A percentile compares a stretch with the other conserved stretches of the same genome.
These are phyloP conservation scores for Podospora conica DNA, from an alignment of 495 filamentous ascomycete genomes.

Conservation along the genomic window DNA sequence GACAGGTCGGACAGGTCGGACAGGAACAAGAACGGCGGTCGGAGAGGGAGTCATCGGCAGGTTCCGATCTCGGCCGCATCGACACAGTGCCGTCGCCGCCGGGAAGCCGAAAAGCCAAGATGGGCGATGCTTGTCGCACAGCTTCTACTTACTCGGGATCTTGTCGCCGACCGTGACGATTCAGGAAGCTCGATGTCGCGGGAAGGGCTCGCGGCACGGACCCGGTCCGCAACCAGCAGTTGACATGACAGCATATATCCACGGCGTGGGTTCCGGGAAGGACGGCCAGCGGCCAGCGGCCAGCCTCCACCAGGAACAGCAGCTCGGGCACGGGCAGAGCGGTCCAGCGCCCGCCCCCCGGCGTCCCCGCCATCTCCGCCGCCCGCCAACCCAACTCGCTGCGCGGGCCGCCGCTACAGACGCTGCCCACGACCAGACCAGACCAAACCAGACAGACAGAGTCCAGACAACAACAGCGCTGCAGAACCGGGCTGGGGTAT, in stretches of 20 bases:
- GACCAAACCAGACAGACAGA: no score
- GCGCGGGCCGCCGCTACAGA: neutral
- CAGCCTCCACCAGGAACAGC: no score
- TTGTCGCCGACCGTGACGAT: slow-evolving; percentile 16
- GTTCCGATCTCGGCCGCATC: slow-evolving; percentile 25
- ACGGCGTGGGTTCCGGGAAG: slow-evolving; percentile 7
- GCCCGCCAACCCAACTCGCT: neutral
- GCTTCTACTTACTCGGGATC: neutral
- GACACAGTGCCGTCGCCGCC: neutral
- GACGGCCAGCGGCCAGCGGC: no score
- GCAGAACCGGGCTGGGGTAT: neutral
- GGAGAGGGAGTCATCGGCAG: slow-evolving; percentile 15
- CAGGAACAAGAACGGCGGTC: neutral
- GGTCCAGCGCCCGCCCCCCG: neutral
- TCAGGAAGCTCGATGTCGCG: slow-evolving; percentile 24
- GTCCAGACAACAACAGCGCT: neutral
- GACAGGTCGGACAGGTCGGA: slow-evolving; percentile 1
- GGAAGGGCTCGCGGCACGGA: neutral
- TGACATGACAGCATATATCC: slow-evolving; percentile 12
- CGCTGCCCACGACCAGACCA: slow-evolving; percentile 12
- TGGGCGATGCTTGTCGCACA: neutral
- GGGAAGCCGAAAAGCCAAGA: no score
- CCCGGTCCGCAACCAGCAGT: slow-evolving; percentile 15
- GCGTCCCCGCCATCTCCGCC: slow-evolving; percentile 1
- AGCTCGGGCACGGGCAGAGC: slow-evolving; percentile 2